Conservation (phyloP, 768 basidiomycete species). For the Suillus decipiens region DNA sequence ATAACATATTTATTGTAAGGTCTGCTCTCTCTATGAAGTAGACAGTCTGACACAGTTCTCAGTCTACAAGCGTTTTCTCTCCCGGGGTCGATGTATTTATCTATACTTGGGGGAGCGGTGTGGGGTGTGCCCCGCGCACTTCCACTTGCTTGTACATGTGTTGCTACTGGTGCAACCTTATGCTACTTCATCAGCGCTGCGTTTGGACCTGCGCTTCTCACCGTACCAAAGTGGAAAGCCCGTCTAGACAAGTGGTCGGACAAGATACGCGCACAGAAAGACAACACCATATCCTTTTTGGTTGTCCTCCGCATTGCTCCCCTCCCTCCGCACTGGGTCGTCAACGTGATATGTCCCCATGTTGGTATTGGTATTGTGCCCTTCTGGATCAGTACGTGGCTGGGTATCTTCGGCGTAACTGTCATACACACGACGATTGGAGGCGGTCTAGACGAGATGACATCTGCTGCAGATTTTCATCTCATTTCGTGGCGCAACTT, state of each 20-base stretch:
- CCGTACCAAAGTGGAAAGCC: slow-evolving; percentile 82
- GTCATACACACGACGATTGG: slow-evolving; percentile 97
- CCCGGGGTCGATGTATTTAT: slow-evolving; percentile 97
- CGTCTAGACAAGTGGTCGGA: slow-evolving; percentile 79
- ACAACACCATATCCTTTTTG: slow-evolving; percentile 88
- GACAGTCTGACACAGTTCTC: slow-evolving; percentile 16
- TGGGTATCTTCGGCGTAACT: slow-evolving; percentile 87
- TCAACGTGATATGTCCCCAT: slow-evolving; percentile 91
- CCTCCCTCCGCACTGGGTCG: slow-evolving; percentile 95
- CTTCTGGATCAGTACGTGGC: slow-evolving; percentile 89
- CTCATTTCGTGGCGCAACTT: slow-evolving; percentile 92
- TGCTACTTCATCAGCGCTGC: slow-evolving; percentile 93
- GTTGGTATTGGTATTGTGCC: slow-evolving; percentile 82
- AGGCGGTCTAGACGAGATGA: slow-evolving; percentile 93
- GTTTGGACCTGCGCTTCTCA: slow-evolving; percentile 88
- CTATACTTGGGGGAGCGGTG: slow-evolving; percentile 93
- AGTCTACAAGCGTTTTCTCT: slow-evolving; percentile 96
- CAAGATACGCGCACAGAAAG: slow-evolving; percentile 76
- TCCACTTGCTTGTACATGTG: slow-evolving; percentile 88
- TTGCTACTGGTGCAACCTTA: slow-evolving; percentile 86
- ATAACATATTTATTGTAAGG: slow-evolving; percentile 91
- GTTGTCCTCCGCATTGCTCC: slow-evolving; percentile 95
- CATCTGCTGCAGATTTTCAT: slow-evolving; percentile 89
- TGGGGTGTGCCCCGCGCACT: slow-evolving; percentile 89
- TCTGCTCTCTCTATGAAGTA: slow-evolving; percentile 9